A percentile compares a stretch with the other conserved stretches of the same genome.
Evolutionary conservation across 2,329 filamentous ascomycete species (phyloP).

Genomic region (Penicillium rolfsii): DNA sequence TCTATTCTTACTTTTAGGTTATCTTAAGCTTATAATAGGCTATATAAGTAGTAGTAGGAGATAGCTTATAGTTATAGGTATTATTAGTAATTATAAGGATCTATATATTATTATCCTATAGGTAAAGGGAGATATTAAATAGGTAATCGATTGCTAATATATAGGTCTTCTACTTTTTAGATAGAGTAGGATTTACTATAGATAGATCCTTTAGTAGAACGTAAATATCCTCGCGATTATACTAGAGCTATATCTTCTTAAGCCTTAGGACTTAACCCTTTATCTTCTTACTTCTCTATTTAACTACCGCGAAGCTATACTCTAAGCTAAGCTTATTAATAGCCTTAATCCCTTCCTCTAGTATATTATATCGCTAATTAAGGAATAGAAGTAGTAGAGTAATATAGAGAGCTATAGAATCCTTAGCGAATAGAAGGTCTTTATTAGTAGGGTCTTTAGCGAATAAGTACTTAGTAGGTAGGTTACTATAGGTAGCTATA

Average conservation of each 20-base stretch:
- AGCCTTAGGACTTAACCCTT: neutral
- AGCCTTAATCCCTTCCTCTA: neutral
- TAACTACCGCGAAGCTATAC: neutral
- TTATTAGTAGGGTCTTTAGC: neutral
- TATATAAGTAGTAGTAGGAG: no score
- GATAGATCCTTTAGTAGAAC: no score
- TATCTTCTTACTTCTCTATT: neutral
- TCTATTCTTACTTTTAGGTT: no score
- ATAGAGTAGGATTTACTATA: no score
- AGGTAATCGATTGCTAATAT: no score
- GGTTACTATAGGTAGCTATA: no score
- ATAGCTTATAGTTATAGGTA: no score
- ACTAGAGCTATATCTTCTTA: neutral
- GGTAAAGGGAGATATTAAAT: no score
- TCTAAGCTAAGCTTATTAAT: neutral
- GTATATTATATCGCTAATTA: neutral
- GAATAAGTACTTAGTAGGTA: neutral
- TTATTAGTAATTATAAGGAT: no score
- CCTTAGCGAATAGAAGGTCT: neutral
- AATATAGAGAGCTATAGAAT: neutral
- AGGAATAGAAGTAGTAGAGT: neutral
- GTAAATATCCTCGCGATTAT: neutral
- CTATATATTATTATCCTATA: no score
- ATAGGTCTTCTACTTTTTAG: no score
- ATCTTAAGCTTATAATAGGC: no score